Evolutionary conservation across 352 stramenopile species (phyloP), one percentile per base, ranked within the genome.

Genomic region (Aphanomyces astaci): DNA sequence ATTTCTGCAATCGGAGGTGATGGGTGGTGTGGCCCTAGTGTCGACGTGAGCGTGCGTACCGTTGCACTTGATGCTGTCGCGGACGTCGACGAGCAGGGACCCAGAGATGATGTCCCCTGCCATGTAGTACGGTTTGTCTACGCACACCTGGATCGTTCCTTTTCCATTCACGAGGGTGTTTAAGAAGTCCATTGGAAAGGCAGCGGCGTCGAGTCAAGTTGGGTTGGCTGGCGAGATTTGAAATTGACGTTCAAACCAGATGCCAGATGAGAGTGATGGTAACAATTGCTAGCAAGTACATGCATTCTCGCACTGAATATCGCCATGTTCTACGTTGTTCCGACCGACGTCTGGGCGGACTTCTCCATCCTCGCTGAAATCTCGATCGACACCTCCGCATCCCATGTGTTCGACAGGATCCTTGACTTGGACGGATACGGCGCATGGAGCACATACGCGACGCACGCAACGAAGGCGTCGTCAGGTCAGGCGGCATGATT

Each of bases 41-140:
- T 49, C 9, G 17, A 60, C 2, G 13, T 48, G 43, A 27, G n/a
- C 60, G 24, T 48, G 7, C 68, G 27, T 72, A 90, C 82, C 80
- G 27, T 88, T 77, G 30, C 82, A 90, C 67, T 83, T 64, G 64
- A 90, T 87, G 4, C 78, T 70, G 56, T 86, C 74, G 56, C 77
- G 78, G 33, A 90, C 63, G 31, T 81, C 74, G 40, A 86, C 73
- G 63, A 80, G 76, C 68, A 88, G 85, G 36, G 76, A 79, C 31
- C 82, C 80, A 39, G 76, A 68, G 55, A 90, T 77, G 51, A 89
- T 59, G 49, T 90, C 82, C 13, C 82, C 80, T 1, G 80, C 79
- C 48, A 87, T 80, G 67, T 88, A 90, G 17, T 77, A 78, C 28
- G 73, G 75, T 49, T 89, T 89, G 55, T 85, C 72, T 28, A 88